A percentile compares a stretch with the other conserved stretches of the same genome.
phyloP scores from a whole-genome alignment of 2,329 filamentous ascomycete genomes.

The Xylogone sp. region DNA sequence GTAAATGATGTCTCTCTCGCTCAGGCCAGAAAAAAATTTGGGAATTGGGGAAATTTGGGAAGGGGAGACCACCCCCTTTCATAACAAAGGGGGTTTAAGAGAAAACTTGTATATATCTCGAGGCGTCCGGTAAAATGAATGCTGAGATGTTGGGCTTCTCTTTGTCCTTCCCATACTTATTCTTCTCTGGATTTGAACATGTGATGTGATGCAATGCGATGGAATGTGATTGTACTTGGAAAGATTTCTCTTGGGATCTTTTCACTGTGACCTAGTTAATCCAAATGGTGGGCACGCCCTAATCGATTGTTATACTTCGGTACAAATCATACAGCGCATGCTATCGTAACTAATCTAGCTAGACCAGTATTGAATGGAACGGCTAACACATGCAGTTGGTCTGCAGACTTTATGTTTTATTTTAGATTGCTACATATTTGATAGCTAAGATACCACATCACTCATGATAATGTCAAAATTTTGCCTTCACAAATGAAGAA shows the following conservation, averaged over 20 bases:
- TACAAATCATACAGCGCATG: too few species aligned
- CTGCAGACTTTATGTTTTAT: background rate
- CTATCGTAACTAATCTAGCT: too few species aligned
- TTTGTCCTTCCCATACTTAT: background rate
- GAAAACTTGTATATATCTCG: background rate
- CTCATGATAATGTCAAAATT: background rate
- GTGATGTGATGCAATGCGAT: background rate
- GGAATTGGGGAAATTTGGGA: too few species aligned
- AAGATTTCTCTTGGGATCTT: too few species aligned
- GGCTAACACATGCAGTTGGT: background rate
- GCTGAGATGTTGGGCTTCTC: background rate
- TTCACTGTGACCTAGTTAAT: too few species aligned
- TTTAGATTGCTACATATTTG: background rate
- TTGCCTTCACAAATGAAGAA: background rate
- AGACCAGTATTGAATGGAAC: too few species aligned
- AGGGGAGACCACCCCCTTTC: too few species aligned
- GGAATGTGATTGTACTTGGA: too few species aligned
- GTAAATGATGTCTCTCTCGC: constrained; percentile 55
- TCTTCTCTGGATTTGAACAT: background rate
- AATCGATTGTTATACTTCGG: too few species aligned
- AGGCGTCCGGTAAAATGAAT: background rate
- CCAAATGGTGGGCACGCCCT: too few species aligned
- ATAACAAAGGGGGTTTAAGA: too few species aligned
- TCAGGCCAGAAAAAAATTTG: too few species aligned
- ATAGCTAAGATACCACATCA: background rate